Conservation (phyloP, 371 early-diverging fungal genomes). For the Parasitella parasitica region DNA sequence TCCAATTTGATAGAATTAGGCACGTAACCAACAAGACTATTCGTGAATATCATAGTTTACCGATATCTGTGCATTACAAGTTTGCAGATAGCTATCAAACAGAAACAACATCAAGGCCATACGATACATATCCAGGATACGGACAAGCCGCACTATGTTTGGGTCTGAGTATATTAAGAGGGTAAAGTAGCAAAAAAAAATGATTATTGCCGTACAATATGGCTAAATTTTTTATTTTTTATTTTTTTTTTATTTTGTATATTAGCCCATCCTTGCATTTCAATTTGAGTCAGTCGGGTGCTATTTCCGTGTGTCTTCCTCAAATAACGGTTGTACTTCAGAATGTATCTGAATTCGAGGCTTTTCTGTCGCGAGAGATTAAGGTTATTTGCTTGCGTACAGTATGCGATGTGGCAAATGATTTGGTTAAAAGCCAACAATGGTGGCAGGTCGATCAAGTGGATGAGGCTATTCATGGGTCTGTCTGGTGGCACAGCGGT, state of each 20-base stretch:
- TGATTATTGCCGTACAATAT: too few relatives aligned
- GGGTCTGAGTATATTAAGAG: slow-evolving; percentile 37
- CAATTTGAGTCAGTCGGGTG: slow-evolving; percentile 33
- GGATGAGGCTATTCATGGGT: slow-evolving; percentile 47
- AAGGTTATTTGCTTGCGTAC: slow-evolving; percentile 43
- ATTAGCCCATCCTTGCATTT: slow-evolving; percentile 36
- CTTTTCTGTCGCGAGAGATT: slow-evolving; percentile 43
- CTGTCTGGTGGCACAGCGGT: slow-evolving; percentile 26
- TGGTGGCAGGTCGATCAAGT: slow-evolving; percentile 51
- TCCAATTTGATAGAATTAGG: slow-evolving; percentile 44
- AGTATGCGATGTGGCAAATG: slow-evolving; percentile 50
- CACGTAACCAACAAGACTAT: slow-evolving; percentile 31
- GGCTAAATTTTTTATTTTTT: too few relatives aligned
- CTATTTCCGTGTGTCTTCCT: slow-evolving; percentile 41
- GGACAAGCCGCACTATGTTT: slow-evolving; percentile 32
- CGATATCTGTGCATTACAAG: slow-evolving; percentile 39
- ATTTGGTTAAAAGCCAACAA: slow-evolving; percentile 35
- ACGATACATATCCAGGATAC: slow-evolving; percentile 34
- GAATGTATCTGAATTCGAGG: slow-evolving; percentile 44
- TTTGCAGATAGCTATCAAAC: background rate
- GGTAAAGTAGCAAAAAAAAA: too few relatives aligned
- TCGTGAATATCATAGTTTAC: slow-evolving; percentile 30
- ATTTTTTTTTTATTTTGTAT: too few relatives aligned
- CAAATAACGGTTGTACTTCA: slow-evolving; percentile 43
- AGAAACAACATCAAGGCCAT: background rate